A percentile compares a stretch with the other conserved stretches of the same genome.
These are phyloP conservation scores for Floccularia luteovirens DNA, from an alignment of 768 basidiomycete genomes.

Conservation along the genomic window DNA sequence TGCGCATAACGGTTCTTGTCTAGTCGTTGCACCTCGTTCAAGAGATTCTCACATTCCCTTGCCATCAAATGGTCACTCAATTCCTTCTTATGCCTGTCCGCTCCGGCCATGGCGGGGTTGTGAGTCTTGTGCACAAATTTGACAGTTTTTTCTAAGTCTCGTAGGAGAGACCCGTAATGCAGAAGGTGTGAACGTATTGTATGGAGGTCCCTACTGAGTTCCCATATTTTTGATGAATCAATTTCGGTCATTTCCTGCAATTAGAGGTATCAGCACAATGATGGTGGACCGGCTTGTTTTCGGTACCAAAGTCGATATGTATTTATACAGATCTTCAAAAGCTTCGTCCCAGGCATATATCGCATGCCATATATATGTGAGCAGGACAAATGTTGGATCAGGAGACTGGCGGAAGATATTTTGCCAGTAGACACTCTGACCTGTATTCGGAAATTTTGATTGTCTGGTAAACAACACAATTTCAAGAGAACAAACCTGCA, in stretches of 20 bases:
- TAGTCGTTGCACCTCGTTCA: no score
- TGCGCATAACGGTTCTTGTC: no score
- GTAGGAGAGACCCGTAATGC: conserved; percentile 34
- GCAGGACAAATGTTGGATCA: conserved; percentile 17
- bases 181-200: conserved; percentile 41
- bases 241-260: neutral
- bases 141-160: conserved; percentile 35
- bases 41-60: no score
- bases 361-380: conserved; percentile 17
- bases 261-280: neutral
- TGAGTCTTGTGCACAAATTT: conserved; percentile 14
- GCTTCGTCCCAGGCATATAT: conserved; percentile 20
- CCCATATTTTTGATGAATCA: neutral
- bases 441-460: conserved; percentile 8
- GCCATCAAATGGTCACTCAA: no score
- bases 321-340: conserved; percentile 14
- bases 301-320: conserved; percentile 15
- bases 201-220: conserved; percentile 32
- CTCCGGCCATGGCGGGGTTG: neutral
- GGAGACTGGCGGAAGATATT: conserved; percentile 13
- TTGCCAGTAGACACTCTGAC: conserved; percentile 25
- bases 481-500: conserved; percentile 22
- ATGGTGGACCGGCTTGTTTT: neutral
- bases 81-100: no score
- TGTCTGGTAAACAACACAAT: neutral